Conservation (phyloP, 1,284 basidiomycete genomes). For the Leccinum angustisporum region DNA sequence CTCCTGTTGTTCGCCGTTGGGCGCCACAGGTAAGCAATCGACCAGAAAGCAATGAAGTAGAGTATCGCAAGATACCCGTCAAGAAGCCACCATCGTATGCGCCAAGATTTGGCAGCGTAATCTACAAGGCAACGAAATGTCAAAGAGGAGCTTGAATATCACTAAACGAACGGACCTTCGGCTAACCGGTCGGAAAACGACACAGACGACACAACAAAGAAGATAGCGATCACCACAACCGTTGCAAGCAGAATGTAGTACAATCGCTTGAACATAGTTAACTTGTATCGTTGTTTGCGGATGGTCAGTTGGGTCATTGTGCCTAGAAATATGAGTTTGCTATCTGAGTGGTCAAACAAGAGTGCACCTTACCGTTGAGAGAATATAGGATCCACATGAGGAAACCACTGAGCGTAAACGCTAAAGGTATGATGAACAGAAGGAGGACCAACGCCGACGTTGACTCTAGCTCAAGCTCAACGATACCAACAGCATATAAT, state of each 20-base stretch:
- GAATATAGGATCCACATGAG: slow-evolving; percentile 93
- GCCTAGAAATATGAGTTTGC: slow-evolving; percentile 42
- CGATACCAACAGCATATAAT: slow-evolving; percentile 88
- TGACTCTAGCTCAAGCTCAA: slow-evolving; percentile 87
- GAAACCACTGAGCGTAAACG: slow-evolving; percentile 92
- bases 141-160: not conserved
- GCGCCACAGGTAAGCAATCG: slow-evolving; percentile 91
- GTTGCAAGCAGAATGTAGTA: slow-evolving; percentile 87
- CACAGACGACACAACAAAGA: slow-evolving; percentile 92
- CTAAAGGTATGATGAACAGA: slow-evolving; percentile 88
- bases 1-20: slow-evolving; percentile 92
- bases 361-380: slow-evolving; percentile 63
- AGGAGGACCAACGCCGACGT: slow-evolving; percentile 79
- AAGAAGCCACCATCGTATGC: slow-evolving; percentile 90
- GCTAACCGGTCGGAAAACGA: slow-evolving; percentile 88
- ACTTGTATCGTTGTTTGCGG: slow-evolving; percentile 85
- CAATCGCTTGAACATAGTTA: slow-evolving; percentile 83
- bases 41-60: slow-evolving; percentile 78
- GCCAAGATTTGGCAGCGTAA: slow-evolving; percentile 94
- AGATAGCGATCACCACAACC: slow-evolving; percentile 80
- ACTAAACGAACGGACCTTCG: slow-evolving; percentile 58
- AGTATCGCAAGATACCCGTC: slow-evolving; percentile 94
- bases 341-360: not conserved
- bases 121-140: slow-evolving; percentile 45
- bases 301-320: slow-evolving; percentile 84